These are phyloP conservation scores for Chaetomiaceae sp. DNA, from an alignment of 2,329 filamentous ascomycete species.

Conservation along the genomic window DNA sequence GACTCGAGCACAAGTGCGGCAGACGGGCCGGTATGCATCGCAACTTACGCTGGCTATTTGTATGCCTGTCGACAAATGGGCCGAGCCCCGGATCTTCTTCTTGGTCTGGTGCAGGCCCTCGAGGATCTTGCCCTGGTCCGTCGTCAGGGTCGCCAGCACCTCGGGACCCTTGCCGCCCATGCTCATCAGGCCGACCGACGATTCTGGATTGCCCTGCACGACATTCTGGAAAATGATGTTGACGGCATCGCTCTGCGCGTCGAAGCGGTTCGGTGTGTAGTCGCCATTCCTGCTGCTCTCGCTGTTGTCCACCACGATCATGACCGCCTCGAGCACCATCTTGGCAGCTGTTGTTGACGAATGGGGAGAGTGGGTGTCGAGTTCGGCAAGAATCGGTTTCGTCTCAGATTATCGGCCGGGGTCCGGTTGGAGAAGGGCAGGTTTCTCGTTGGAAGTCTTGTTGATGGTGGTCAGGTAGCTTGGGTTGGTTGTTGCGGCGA, in stretches of 20 bases:
- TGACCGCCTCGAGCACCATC: conserved; percentile 98
- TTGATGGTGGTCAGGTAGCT: conserved; percentile 3
- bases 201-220: conserved; percentile 92
- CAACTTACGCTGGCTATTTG: conserved; percentile 83
- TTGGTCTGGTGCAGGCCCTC: conserved; percentile 85
- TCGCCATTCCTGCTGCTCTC: conserved; percentile 98
- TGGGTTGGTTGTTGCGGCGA: conserved; percentile 9
- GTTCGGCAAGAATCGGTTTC: too few relatives aligned
- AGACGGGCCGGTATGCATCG: background rate
- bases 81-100: conserved; percentile 83
- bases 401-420: background rate
- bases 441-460: conserved; percentile 11
- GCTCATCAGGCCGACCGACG: conserved; percentile 95
- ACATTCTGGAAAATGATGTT: conserved; percentile 95
- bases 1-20: too few relatives aligned
- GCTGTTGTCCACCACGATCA: conserved; percentile 99
- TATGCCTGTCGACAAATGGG: conserved; percentile 87
- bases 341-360: conserved; percentile 44
- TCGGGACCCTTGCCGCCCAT: conserved; percentile 98
- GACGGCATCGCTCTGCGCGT: conserved; percentile 92
- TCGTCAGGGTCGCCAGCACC: conserved; percentile 92
- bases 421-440: background rate
- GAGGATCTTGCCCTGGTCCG: conserved; percentile 92
- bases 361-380: background rate
- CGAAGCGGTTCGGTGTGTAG: conserved; percentile 84